phyloP scores from a whole-genome alignment of 2,329 filamentous ascomycete species.

The Akanthomyces dipterigenus region DNA sequence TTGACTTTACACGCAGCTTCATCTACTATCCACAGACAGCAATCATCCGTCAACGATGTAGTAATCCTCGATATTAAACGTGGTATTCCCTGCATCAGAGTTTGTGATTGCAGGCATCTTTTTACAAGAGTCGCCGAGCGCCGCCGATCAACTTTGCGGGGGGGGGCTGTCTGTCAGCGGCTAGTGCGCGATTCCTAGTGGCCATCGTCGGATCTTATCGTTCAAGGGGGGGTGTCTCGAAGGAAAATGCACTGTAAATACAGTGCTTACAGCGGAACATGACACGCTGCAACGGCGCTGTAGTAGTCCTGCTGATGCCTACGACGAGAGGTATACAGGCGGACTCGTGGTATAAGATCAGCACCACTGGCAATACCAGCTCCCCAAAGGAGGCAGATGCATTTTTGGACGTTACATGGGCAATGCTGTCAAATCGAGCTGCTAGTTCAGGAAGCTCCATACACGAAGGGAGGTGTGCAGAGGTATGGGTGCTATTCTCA shows the following conservation, averaged over 20 bases:
- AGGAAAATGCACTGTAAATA: background rate
- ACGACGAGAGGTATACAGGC: no score
- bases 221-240: background rate
- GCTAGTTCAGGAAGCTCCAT: conserved; percentile 3
- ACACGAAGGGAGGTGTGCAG: background rate
- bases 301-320: background rate
- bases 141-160: background rate
- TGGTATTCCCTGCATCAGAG: background rate
- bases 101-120: background rate
- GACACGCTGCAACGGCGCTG: background rate
- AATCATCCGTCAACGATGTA: background rate
- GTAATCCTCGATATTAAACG: background rate
- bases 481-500: background rate
- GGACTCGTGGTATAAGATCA: background rate
- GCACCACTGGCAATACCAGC: background rate
- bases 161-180: no score
- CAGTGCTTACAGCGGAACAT: background rate
- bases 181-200: background rate
- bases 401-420: background rate
- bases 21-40: background rate
- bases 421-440: background rate
- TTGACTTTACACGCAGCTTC: background rate
- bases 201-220: background rate
- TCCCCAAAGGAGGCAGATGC: background rate
- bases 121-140: background rate